Base-by-base conservation (phyloP, 257 asterid species). In the Marsdenia floribunda region DNA sequence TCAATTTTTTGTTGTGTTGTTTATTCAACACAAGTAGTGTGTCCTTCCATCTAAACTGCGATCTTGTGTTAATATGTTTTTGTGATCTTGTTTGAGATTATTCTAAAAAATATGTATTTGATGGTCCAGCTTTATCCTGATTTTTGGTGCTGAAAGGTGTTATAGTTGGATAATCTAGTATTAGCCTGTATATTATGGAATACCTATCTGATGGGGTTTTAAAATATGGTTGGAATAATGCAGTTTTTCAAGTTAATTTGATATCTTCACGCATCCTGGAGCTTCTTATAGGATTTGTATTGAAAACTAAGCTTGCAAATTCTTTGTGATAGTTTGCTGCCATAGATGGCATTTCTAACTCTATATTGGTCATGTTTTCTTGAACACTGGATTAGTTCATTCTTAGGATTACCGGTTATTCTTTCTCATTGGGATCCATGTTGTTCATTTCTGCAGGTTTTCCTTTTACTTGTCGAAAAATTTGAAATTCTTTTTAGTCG, bases 201-300 rank as follows among this genome's bases (percentile, higher is more conserved):
- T 3, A 4, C 6, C 12, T 44, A 44, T 11, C 12, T 44, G 49
- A 44, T 44, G 49, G 59, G n/a, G 59, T 21, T 53, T 53, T 53
- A 15, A 53, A 65, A 65, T 65, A 38, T 37, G 13, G 13, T 64
- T 37, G 22, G 3, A 7, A 12, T 26, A 18, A 35, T 66, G 52
- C 19, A 38, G 70, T 66, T 33, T 38, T 49, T 38, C 44, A 38
- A 38, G 71, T 66, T 66, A 66, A 38, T 38, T 38, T 66, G 71
- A 38, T 66, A 40, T 66, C 52, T 38, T 21, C 33, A 37, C 18
- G 4, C 22, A 33, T 8, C 29, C 33, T 38, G 71, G 4, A 19
- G 8, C 71, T 66, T 66, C 33, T 19, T 66, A n/a, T 38, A 35
- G 47, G 13, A 63, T 16, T 63, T 14, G 69, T 5, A 0, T 15